These are phyloP conservation scores for Coelastrella sp. DNA, from an alignment of 139 green algal species.

Conservation along the genomic window DNA sequence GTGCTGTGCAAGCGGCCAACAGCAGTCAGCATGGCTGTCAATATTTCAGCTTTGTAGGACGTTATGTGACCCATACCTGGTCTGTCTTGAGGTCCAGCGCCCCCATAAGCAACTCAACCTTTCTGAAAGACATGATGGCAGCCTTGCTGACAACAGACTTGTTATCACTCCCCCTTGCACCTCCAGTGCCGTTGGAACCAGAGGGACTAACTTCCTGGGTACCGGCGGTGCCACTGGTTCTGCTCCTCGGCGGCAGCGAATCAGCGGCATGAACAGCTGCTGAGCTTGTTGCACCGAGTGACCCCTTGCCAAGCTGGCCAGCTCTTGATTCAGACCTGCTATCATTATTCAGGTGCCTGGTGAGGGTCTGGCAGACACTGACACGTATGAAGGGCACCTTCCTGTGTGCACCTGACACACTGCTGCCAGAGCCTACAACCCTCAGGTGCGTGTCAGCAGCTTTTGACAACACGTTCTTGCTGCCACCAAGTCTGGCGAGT, in stretches of 20 bases:
- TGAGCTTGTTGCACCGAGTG: neutral
- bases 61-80: conserved; percentile 55
- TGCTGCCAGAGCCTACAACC: neutral
- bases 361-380: conserved; percentile 39
- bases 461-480: neutral
- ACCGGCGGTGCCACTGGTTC: neutral
- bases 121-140: conserved; percentile 84
- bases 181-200: no score
- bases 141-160: conserved; percentile 41
- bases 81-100: conserved; percentile 68
- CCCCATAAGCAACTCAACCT: conserved; percentile 69
- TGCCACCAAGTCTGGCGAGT: neutral
- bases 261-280: neutral
- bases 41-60: no score
- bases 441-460: neutral
- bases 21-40: no score
- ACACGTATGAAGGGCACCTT: conserved; percentile 34
- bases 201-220: no score
- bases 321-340: no score
- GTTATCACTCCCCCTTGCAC: neutral
- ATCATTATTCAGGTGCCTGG: neutral
- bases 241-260: no score
- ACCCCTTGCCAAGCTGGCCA: no score
- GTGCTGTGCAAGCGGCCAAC: neutral
- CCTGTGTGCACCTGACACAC: neutral